Conservation (phyloP, 805 yeast species). For the Yarrowia porcina region DNA sequence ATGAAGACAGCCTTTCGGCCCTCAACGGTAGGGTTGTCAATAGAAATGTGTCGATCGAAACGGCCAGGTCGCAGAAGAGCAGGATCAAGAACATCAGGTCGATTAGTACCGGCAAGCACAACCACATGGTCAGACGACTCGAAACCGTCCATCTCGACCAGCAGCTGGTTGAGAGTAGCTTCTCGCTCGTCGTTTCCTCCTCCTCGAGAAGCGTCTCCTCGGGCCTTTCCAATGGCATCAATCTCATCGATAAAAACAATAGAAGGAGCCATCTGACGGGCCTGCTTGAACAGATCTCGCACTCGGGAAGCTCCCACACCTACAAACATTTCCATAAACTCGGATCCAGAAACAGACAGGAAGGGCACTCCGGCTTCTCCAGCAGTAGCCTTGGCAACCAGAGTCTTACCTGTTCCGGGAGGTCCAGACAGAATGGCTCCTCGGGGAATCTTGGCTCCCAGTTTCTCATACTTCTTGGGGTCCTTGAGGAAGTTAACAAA, state of each 20-base stretch:
- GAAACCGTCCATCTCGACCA: slow-evolving; percentile 99
- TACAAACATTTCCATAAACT: slow-evolving; percentile 97
- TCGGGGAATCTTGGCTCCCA: slow-evolving; percentile 97
- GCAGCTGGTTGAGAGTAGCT: slow-evolving; percentile 87
- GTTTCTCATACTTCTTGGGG: slow-evolving; percentile 82
- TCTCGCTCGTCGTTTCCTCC: slow-evolving; percentile 97
- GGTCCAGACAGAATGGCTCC: slow-evolving; percentile 98
- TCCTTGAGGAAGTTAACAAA: slow-evolving; percentile 90
- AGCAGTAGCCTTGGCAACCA: slow-evolving; percentile 96
- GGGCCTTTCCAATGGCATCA: slow-evolving; percentile 97
- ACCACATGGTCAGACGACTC: slow-evolving; percentile 87
- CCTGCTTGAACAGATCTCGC: slow-evolving; percentile 88
- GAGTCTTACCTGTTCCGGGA: slow-evolving; percentile 98
- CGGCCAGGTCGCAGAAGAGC: slow-evolving; percentile 97
- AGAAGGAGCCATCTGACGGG: slow-evolving; percentile 90
- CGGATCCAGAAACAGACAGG: slow-evolving; percentile 93
- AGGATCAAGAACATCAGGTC: slow-evolving; percentile 88
- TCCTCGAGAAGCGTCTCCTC: slow-evolving; percentile 61
- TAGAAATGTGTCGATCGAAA: slow-evolving; percentile 87
- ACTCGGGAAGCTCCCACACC: slow-evolving; percentile 99
- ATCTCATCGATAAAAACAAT: slow-evolving; percentile 98
- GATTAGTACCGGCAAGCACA: slow-evolving; percentile 95
- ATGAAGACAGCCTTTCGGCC: slow-evolving; percentile 91
- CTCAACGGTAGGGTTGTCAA: slow-evolving; percentile 91
- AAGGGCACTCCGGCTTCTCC: slow-evolving; percentile 99